Conservation (phyloP, 2,329 filamentous ascomycete genomes). For the Macrophomina tecta region DNA sequence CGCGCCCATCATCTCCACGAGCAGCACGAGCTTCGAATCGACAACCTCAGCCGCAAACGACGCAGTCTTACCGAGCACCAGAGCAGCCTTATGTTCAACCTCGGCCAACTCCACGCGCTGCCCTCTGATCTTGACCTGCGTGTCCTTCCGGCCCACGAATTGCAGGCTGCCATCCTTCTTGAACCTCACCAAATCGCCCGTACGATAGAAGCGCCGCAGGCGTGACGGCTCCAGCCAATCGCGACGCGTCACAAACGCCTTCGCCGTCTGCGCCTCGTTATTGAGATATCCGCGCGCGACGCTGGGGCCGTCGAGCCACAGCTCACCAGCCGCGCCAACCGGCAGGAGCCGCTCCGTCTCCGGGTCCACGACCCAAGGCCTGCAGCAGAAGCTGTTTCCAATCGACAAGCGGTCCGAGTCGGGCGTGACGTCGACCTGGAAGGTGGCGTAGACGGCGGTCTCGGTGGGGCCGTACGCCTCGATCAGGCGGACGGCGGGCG, state of each 20-base stretch:
- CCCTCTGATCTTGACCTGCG: slow-evolving; percentile 57
- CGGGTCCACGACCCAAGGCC: slow-evolving; percentile 39
- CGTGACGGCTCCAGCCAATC: slow-evolving; percentile 44
- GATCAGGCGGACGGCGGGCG: slow-evolving; percentile 22
- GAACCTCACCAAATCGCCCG: slow-evolving; percentile 9
- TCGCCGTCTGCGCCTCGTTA: slow-evolving; percentile 36
- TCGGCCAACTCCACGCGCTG: slow-evolving; percentile 49
- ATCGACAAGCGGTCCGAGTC: slow-evolving; percentile 35
- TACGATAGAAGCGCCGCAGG: slow-evolving; percentile 61
- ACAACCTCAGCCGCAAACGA: slow-evolving; percentile 56
- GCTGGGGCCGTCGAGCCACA: slow-evolving; percentile 54
- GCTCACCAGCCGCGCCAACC: slow-evolving; percentile 54
- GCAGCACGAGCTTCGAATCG: slow-evolving; percentile 30
- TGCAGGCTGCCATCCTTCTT: slow-evolving; percentile 54
- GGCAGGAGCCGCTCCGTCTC: slow-evolving; percentile 33
- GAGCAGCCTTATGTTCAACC: slow-evolving; percentile 44
- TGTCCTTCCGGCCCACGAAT: slow-evolving; percentile 69
- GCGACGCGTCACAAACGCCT: slow-evolving; percentile 39
- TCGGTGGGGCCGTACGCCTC: slow-evolving; percentile 28
- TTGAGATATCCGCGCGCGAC: slow-evolving; percentile 53
- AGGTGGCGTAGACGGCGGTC: slow-evolving; percentile 24
- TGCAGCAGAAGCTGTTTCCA: slow-evolving; percentile 8
- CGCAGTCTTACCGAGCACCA: not conserved
- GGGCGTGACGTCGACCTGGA: slow-evolving; percentile 40
- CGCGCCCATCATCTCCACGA: not conserved